A percentile compares a stretch with the other conserved stretches of the same genome.
Conservation (phyloP, 2,329 filamentous ascomycete genomes). For the Cercospora beticola region DNA sequence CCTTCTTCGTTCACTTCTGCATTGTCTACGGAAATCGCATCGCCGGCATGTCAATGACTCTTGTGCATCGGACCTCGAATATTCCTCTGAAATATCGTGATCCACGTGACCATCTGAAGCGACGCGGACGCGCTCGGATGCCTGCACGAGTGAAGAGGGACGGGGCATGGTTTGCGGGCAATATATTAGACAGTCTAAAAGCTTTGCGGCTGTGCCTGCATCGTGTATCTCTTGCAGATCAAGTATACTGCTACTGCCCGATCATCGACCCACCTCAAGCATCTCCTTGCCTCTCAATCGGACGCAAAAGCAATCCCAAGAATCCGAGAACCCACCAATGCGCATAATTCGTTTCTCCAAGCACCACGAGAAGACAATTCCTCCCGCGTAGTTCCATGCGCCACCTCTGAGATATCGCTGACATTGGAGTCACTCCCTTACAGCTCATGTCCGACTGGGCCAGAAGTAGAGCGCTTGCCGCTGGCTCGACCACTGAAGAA, state of each 20-base stretch:
- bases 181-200: neutral
- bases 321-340: neutral
- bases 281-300: neutral
- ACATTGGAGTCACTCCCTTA: neutral
- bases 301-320: neutral
- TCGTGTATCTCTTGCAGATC: neutral
- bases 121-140: neutral
- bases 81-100: too few relatives aligned
- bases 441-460: neutral
- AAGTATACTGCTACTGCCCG: neutral
- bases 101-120: neutral
- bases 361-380: neutral
- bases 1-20: neutral
- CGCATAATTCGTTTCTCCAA: neutral
- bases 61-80: neutral
- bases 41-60: neutral
- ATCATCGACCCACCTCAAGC: neutral
- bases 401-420: neutral
- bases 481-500: conserved; percentile 4
- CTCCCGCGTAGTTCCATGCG: neutral
- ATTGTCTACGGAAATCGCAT: neutral
- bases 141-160: neutral
- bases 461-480: neutral
- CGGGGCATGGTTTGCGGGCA: neutral
- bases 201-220: neutral